Conservation (phyloP, 1,284 basidiomycete species). For the Fomitopsis schrenkii region DNA sequence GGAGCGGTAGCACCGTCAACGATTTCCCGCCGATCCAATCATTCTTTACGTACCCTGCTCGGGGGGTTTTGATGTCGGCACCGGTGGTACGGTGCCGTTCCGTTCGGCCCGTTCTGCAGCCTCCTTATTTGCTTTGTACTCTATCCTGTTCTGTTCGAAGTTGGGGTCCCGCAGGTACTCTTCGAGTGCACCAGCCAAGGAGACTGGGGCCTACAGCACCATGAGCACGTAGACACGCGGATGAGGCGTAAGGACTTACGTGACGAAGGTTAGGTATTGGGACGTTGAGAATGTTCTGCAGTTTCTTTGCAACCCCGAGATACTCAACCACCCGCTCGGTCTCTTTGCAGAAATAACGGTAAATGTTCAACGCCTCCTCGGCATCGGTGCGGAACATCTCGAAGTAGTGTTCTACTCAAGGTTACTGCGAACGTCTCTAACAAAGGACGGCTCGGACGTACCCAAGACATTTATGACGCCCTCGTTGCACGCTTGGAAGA, state of each 20-base stretch:
- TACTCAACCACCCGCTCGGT: slow-evolving; percentile 95
- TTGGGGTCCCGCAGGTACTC: slow-evolving; percentile 96
- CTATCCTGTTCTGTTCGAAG: slow-evolving; percentile 91
- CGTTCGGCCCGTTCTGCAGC: slow-evolving; percentile 55
- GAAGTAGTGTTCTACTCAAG: slow-evolving; percentile 86
- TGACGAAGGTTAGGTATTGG: slow-evolving; percentile 94
- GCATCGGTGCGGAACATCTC: slow-evolving; percentile 97
- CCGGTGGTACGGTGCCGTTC: slow-evolving; percentile 22
- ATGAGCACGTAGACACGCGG: neutral
- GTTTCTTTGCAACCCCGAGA: slow-evolving; percentile 87
- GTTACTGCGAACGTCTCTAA: slow-evolving; percentile 3
- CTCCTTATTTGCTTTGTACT: slow-evolving; percentile 88
- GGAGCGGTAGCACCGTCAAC: too few species aligned
- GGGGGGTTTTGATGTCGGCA: slow-evolving; percentile 17
- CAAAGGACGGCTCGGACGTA: slow-evolving; percentile 26
- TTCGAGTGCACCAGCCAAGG: slow-evolving; percentile 87
- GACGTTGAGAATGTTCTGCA: slow-evolving; percentile 90
- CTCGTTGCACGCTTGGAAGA: slow-evolving; percentile 97
- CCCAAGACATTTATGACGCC: slow-evolving; percentile 96
- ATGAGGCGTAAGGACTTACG: slow-evolving; percentile 40
- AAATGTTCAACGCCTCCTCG: slow-evolving; percentile 80
- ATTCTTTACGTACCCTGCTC: slow-evolving; percentile 20
- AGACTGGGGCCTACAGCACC: slow-evolving; percentile 77
- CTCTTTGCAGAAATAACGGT: slow-evolving; percentile 93
- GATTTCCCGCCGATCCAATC: too few species aligned